These are phyloP conservation scores for Flaveria floridana DNA, from an alignment of 140 eudicot species.

Conservation along the genomic window DNA sequence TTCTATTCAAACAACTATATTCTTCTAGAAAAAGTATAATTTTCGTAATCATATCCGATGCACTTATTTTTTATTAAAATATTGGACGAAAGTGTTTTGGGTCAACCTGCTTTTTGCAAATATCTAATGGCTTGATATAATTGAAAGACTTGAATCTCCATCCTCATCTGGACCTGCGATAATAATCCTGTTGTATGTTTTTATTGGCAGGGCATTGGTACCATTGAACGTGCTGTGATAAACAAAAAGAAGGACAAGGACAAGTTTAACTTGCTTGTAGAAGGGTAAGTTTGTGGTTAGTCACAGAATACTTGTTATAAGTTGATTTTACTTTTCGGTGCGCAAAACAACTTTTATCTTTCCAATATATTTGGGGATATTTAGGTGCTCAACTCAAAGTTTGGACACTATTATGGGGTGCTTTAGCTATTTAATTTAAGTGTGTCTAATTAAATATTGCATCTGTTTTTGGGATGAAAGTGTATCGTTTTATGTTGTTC, in stretches of 20 bases:
- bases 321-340: neutral
- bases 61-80: neutral
- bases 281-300: constrained; percentile 59
- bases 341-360: neutral
- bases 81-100: neutral
- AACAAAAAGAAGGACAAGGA: constrained; percentile 47
- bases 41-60: neutral
- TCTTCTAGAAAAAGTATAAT: neutral
- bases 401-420: too few relatives aligned
- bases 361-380: constrained; percentile 6
- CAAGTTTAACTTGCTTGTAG: constrained; percentile 62
- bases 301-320: neutral
- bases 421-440: too few relatives aligned
- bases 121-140: neutral
- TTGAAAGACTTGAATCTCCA: neutral
- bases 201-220: constrained; percentile 70
- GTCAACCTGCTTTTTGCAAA: neutral
- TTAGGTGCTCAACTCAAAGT: neutral
- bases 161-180: constrained; percentile 15
- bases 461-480: neutral
- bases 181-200: neutral
- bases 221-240: constrained; percentile 78
- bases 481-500: neutral
- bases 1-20: neutral
- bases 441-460: neutral